Percentiles rank a stretch among this genome's conserved stretches.
phyloP scores from a whole-genome alignment of 305 asterid genomes.

The Solanum hybrid region DNA sequence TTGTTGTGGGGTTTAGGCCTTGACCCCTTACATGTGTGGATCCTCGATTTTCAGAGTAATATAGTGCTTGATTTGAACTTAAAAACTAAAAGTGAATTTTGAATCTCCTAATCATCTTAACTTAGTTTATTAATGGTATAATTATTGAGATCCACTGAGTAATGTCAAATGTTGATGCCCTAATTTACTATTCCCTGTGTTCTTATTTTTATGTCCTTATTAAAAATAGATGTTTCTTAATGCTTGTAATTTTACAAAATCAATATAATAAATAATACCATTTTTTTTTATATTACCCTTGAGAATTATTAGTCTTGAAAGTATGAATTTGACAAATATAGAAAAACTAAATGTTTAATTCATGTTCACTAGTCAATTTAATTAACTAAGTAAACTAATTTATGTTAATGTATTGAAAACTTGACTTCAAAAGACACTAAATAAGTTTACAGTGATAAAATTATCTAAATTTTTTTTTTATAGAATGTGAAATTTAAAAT shows the following conservation, averaged over 20 bases:
- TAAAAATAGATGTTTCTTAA: too few relatives aligned
- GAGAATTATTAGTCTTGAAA: too few relatives aligned
- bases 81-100: not conserved
- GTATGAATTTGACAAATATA: not conserved
- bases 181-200: not conserved
- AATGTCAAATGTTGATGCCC: not conserved
- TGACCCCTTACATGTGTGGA: not conserved
- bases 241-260: too few relatives aligned
- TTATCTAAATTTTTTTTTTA: too few relatives aligned
- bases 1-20: not conserved
- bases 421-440: not conserved
- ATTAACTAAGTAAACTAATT: too few relatives aligned
- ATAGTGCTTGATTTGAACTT: not conserved
- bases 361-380: rapidly evolving
- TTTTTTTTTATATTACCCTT: too few relatives aligned
- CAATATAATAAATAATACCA: too few relatives aligned
- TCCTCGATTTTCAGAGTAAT: not conserved
- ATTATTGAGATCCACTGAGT: not conserved
- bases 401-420: not conserved
- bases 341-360: too few relatives aligned
- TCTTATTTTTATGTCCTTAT: not conserved
- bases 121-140: not conserved
- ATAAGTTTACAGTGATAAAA: not conserved
- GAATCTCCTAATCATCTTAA: not conserved
- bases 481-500: too few relatives aligned